A percentile compares a stretch with the other conserved stretches of the same genome.
Conservation (phyloP, 495 filamentous ascomycete genomes). For the Podospora comata region DNA sequence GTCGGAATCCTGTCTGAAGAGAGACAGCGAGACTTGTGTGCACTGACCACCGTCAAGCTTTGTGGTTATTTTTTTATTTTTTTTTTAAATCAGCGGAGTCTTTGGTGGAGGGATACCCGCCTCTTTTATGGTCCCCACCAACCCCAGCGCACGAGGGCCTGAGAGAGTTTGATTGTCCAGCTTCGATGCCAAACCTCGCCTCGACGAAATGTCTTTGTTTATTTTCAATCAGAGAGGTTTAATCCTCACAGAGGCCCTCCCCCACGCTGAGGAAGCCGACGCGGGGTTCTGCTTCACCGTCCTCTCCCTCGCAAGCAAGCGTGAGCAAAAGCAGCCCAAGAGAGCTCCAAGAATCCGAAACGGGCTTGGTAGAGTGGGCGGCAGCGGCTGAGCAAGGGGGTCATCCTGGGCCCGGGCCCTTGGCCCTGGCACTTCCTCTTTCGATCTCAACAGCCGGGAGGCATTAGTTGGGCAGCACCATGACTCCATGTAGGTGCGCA, state of each 20-base stretch:
- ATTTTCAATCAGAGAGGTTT: background rate
- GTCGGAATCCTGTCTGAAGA: background rate
- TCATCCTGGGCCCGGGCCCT: conserved; percentile 15
- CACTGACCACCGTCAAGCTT: conserved; percentile 7
- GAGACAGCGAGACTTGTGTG: background rate
- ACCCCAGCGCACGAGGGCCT: conserved; percentile 2
- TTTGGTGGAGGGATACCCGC: background rate
- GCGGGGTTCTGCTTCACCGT: background rate
- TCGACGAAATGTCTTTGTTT: background rate
- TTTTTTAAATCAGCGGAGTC: background rate
- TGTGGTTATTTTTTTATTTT: too few species aligned
- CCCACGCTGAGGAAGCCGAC: background rate
- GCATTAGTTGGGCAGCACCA: background rate
- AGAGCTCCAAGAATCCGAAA: conserved; percentile 14
- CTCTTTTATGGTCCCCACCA: conserved; percentile 1
- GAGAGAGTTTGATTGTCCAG: conserved; percentile 5
- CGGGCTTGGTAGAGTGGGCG: conserved; percentile 15
- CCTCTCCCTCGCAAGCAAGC: background rate
- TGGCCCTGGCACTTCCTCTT: conserved; percentile 5
- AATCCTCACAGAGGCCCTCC: background rate
- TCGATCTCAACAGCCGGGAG: background rate
- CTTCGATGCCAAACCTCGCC: conserved; percentile 2
- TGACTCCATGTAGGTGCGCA: too few species aligned
- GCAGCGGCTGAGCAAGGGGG: conserved; percentile 18
- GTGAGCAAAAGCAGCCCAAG: background rate